Base-by-base conservation (phyloP, 257 asterid genomes). In the Schizonepeta tenuifolia region DNA sequence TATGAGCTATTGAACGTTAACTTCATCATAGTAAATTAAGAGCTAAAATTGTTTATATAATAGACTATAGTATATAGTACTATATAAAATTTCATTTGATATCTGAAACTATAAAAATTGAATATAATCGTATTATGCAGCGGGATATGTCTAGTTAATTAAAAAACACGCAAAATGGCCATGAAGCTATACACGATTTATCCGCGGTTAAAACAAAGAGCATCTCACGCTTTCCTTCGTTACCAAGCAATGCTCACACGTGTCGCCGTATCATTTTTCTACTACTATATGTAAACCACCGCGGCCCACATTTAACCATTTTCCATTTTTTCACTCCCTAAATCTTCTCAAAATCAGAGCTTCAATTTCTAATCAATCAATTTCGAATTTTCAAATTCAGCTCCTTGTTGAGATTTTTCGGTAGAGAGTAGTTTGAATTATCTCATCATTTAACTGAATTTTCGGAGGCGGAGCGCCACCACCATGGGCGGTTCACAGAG, bases 401-500 rank as follows among this genome's bases (percentile, higher is more conserved):
- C 24, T 6, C 35, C 55, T 56, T 68, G 24, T 33, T 56, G 53
- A 12, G 53, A 36, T 8, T 54, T 43, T 3, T 69, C 17, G n/a
- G n/a, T 14, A 9, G 55, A 49, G 18, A 36, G 11, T 6, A 28
- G 7, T 10, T 24, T 20, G 77, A 67, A 17, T 49, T 63, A 9
- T 28, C 33, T 4, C 28, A 63, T 17, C 51, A 17, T 41, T 35
- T 13, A 18, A 36, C 75, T n/a, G 40, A 10, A 0, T 1, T 18
- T 63, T 2, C 33, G 6, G 68, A 7, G 38, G 58, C 80, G 22
- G 18, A 31, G 59, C 70, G 41, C 22, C 6, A 38, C 63, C 43
- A 62, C 46, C 28, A 95, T 95, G 99, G 98, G 99, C 53, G 96
- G 74, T 74, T 90, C 99, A 9, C 96, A 95, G 10, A 95, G 99